Evolutionary conservation across 805 yeast species (phyloP).

Genomic region (Yarrowia sp.): DNA sequence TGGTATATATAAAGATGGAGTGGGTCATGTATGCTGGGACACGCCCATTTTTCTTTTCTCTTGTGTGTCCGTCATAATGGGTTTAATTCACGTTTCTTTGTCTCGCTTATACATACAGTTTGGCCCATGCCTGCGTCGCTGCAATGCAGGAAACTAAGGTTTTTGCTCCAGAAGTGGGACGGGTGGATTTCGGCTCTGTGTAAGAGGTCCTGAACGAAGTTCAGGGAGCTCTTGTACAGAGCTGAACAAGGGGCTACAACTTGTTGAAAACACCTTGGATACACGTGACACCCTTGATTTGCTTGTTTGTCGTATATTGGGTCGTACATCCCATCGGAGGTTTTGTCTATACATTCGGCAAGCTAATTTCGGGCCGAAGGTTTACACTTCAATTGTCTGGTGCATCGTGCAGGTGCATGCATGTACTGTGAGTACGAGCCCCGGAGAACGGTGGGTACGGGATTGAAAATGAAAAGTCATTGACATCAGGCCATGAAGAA

Average conservation of each 20-base stretch:
- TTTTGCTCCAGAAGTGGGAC: conserved; percentile 13
- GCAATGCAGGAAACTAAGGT: background rate
- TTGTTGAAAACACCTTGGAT: too few relatives aligned
- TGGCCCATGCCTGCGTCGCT: conserved; percentile 19
- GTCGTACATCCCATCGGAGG: conserved; percentile 1
- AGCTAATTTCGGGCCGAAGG: conserved; percentile 23
- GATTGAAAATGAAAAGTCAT: too few relatives aligned
- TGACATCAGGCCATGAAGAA: background rate
- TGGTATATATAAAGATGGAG: background rate
- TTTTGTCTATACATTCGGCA: conserved; percentile 5
- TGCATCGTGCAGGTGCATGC: background rate
- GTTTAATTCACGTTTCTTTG: conserved; percentile 4
- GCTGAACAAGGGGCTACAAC: too few relatives aligned
- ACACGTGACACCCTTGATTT: too few relatives aligned
- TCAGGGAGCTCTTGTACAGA: background rate
- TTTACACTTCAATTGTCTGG: background rate
- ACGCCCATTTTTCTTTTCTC: background rate
- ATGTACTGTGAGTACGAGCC: background rate
- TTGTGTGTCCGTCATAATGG: background rate
- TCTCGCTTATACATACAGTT: conserved; percentile 19
- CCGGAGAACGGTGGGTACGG: too few relatives aligned
- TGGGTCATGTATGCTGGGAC: background rate
- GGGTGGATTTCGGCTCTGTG: background rate
- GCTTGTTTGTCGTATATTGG: too few relatives aligned
- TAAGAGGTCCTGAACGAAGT: background rate